Evolutionary conservation across 305 asterid species (phyloP).

Genomic region (Fraxinus albicans): DNA sequence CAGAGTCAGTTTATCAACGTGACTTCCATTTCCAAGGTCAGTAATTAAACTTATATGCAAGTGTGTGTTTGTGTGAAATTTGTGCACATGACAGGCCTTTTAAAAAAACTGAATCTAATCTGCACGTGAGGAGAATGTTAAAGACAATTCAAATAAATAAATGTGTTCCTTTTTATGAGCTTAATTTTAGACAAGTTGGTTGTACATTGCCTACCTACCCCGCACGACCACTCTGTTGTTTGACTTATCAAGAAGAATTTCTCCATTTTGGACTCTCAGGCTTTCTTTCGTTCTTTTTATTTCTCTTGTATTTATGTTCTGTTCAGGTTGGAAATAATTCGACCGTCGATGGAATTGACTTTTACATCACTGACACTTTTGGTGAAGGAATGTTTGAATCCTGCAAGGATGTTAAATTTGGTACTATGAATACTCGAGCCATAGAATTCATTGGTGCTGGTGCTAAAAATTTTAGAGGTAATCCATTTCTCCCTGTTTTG

Average conservation of each 20-base stretch:
- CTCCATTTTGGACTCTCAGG: constrained; percentile 3
- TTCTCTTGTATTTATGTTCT: constrained; percentile 4
- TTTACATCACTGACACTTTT: constrained; percentile 64
- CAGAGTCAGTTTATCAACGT: constrained; percentile 97
- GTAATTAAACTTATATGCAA: constrained; percentile 19
- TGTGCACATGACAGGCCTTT: neutral
- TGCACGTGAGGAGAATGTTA: neutral
- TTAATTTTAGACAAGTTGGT: neutral
- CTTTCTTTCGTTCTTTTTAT: neutral
- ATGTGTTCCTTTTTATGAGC: neutral
- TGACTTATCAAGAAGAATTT: neutral
- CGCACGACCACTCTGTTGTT: neutral
- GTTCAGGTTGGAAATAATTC: constrained; percentile 65
- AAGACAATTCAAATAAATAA: neutral
- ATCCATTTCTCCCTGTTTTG: constrained; percentile 7
- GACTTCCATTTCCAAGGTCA: constrained; percentile 74
- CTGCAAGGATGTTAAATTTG: constrained; percentile 97
- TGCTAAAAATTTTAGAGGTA: constrained; percentile 83
- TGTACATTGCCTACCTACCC: neutral
- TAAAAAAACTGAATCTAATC: neutral
- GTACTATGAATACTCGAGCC: constrained; percentile 97
- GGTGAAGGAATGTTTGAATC: constrained; percentile 88
- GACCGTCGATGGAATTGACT: constrained; percentile 85
- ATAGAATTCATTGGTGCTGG: constrained; percentile 97
- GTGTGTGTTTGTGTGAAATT: neutral